Percentiles rank a stretch among this genome's conserved stretches.
phyloP scores from a whole-genome alignment of 345 rosid genomes.

The Excoecaria agallocha region DNA sequence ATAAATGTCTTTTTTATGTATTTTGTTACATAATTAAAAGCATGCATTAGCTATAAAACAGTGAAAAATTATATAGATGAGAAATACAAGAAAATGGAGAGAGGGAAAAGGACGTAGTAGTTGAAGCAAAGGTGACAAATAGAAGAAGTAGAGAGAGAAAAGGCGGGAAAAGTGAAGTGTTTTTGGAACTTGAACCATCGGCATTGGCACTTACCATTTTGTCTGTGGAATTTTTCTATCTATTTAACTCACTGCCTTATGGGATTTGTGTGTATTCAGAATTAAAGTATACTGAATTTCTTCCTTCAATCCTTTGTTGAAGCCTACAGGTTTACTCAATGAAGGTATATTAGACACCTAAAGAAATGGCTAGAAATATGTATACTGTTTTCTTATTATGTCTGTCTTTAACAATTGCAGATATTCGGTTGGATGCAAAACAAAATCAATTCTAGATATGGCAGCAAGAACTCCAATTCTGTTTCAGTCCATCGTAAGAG shows the following conservation, averaged over 20 bases:
- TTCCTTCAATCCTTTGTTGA: neutral
- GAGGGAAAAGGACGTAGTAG: neutral
- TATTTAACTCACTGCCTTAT: slow-evolving; percentile 12
- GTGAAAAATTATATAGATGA: too few species aligned
- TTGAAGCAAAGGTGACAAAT: slow-evolving; percentile 7
- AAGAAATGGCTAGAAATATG: too few species aligned
- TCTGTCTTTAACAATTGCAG: slow-evolving; percentile 32
- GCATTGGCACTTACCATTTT: slow-evolving; percentile 24
- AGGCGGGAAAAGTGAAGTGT: slow-evolving; percentile 31
- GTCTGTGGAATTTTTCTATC: slow-evolving; percentile 29
- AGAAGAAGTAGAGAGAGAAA: neutral
- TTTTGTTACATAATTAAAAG: too few species aligned
- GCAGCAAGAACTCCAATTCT: slow-evolving; percentile 23
- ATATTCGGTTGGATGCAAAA: slow-evolving; percentile 69
- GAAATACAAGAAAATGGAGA: too few species aligned
- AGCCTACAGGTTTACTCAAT: neutral
- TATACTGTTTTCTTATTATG: neutral
- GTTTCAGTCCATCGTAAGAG: slow-evolving; percentile 40
- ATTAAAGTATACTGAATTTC: too few species aligned
- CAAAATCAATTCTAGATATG: slow-evolving; percentile 37
- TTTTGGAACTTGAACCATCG: slow-evolving; percentile 52
- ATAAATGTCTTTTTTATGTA: too few species aligned
- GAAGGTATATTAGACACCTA: slow-evolving; percentile 22
- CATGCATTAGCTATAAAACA: too few species aligned
- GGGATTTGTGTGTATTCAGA: slow-evolving; percentile 5